Evolutionary conservation across 2,329 filamentous ascomycete species (phyloP), one percentile per base, ranked within the genome.

Genomic region (Stagonosporopsis tanaceti): DNA sequence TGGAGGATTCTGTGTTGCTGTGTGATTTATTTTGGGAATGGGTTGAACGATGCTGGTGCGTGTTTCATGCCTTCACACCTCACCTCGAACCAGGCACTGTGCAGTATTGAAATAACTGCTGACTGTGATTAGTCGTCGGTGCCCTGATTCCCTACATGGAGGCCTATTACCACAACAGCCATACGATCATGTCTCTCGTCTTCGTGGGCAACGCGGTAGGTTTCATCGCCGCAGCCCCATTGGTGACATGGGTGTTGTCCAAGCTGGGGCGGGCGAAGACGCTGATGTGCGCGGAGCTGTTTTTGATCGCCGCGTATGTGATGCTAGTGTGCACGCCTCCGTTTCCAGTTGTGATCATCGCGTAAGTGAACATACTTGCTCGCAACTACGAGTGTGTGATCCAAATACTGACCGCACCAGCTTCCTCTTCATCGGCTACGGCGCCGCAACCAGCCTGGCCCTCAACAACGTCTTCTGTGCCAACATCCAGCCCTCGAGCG

Each of bases 81-180:
- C 22, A n/a, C 8, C 3, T 12, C 1, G 14, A 39, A 25, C 8
- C 4, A 22, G 8, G 8, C n/a, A 7, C 24, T 4, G 34, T 27
- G 17, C 2, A 7, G 47, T 14, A 27, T 28, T 20, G 3, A 24
- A 27, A 47, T 47, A 27, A 3, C 7, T 8, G 15, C 60, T 71
- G 27, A 72, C 34, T 22, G 8, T 2, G 5, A 27, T 0, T 40
- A 65, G 79, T 89, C 0, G 86, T 91, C 1, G 92, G 92, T 69
- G 90, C 91, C 11, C 71, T 95, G 55, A 90, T 96, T 64, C 91
- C 92, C 0, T 92, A 92, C 69, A 90, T 96, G 75, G 90, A 94
- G 72, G 81, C 78, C 73, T 85, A 90, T 67, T 96, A 94, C 70
- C 64, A 82, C 56, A 91, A 95, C 53, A 89, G 88, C 39, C 94